phyloP scores from a whole-genome alignment of 768 basidiomycete species.

The Lentinula guzmanii region DNA sequence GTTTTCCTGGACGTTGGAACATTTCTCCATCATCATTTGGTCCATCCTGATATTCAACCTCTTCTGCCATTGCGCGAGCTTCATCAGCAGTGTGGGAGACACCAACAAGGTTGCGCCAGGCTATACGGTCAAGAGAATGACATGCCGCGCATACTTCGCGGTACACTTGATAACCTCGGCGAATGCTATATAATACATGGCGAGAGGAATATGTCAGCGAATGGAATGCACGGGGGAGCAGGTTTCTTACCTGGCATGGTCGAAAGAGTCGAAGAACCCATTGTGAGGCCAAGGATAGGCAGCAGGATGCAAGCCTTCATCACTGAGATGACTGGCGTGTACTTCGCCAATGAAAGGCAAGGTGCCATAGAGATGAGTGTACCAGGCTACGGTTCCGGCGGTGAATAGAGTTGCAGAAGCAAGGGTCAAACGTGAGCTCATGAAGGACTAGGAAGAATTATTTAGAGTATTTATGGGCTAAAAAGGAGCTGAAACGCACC shows the following conservation, averaged over 20 bases:
- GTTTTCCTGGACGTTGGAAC: conserved; percentile 98
- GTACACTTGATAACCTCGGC: conserved; percentile 95
- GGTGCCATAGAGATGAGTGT: conserved; percentile 88
- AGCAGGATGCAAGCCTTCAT: conserved; percentile 90
- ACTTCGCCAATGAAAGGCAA: conserved; percentile 89
- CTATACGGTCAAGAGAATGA: conserved; percentile 98
- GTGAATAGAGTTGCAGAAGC: conserved; percentile 72
- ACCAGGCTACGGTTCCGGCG: conserved; percentile 92
- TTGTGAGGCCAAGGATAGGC: conserved; percentile 89
- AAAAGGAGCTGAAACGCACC: conserved; percentile 35
- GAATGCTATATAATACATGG: conserved; percentile 56
- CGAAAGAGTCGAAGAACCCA: conserved; percentile 85
- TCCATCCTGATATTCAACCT: conserved; percentile 94
- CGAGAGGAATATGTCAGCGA: conserved; percentile 7
- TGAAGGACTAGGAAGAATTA: conserved; percentile 41
- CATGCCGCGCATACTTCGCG: conserved; percentile 99
- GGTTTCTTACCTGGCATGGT: conserved; percentile 82
- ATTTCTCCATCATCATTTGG: conserved; percentile 94
- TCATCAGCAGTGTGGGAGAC: conserved; percentile 95
- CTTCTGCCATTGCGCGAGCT: conserved; percentile 87
- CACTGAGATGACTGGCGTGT: conserved; percentile 86
- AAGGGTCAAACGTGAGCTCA: conserved; percentile 69
- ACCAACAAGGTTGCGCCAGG: conserved; percentile 99
- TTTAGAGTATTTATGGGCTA: conserved; percentile 3
- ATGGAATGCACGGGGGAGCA: conserved; percentile 8